Conservation (phyloP, 371 early-diverging fungal genomes). For the Paraphysoderma sedebokerense region DNA sequence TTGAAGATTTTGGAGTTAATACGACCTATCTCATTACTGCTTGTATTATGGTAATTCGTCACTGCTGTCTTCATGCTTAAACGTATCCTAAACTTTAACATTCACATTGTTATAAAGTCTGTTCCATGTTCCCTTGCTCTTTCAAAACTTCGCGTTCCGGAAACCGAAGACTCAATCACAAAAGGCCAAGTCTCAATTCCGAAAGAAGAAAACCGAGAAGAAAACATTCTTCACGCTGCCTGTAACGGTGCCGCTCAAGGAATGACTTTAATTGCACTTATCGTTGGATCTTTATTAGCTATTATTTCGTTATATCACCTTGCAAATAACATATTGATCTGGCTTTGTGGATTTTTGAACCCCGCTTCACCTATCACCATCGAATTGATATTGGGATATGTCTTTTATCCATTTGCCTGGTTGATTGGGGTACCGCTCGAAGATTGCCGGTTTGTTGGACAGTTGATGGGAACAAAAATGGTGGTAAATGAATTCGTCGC, state of each 20-base stretch:
- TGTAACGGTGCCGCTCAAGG: constrained; percentile 75
- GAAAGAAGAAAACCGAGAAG: constrained; percentile 38
- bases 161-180: constrained; percentile 58
- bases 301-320: constrained; percentile 51
- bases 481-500: constrained; percentile 85
- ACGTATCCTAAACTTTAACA: background rate
- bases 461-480: constrained; percentile 68
- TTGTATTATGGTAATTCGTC: too few relatives aligned
- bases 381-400: constrained; percentile 50
- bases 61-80: too few relatives aligned
- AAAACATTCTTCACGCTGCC: constrained; percentile 65
- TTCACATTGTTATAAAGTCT: constrained; percentile 76
- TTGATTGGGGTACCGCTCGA: constrained; percentile 52
- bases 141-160: constrained; percentile 73
- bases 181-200: constrained; percentile 40
- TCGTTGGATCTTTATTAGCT: constrained; percentile 55
- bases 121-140: constrained; percentile 72
- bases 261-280: constrained; percentile 51
- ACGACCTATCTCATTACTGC: constrained; percentile 3
- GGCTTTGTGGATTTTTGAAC: constrained; percentile 53
- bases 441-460: constrained; percentile 43
- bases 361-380: constrained; percentile 37
- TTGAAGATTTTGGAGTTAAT: constrained; percentile 5
- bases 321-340: constrained; percentile 49
- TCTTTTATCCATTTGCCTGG: constrained; percentile 65